A percentile compares a stretch with the other conserved stretches of the same genome.
These are phyloP conservation scores for Purshia tridentata DNA, from an alignment of 306 rosid species.

Conservation along the genomic window DNA sequence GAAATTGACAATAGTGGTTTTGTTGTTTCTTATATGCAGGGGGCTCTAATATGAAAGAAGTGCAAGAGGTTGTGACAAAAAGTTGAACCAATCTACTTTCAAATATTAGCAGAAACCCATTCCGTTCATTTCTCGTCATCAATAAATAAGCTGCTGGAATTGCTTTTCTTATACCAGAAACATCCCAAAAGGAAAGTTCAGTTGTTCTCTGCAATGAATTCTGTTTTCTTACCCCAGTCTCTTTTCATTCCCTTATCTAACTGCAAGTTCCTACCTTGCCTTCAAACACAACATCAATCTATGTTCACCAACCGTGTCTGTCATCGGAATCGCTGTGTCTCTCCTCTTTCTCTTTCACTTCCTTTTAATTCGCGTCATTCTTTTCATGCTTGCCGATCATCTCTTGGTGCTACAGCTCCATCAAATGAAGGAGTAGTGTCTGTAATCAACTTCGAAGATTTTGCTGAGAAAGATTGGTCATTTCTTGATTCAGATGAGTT, in stretches of 20 bases:
- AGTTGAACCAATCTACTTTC: not conserved
- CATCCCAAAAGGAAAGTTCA: not conserved
- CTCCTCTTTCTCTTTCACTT: conserved; percentile 23
- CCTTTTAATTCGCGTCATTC: conserved; percentile 18
- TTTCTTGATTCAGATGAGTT: conserved; percentile 55
- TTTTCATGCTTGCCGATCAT: conserved; percentile 27
- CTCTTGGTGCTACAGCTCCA: conserved; percentile 40
- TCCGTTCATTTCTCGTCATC: not conserved
- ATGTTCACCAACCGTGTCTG: not conserved
- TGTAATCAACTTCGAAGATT: conserved; percentile 51
- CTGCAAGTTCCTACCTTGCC: conserved; percentile 29
- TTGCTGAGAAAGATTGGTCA: conserved; percentile 75
- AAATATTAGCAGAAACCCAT: not conserved
- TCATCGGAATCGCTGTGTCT: not conserved
- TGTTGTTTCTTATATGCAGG: conserved; percentile 1
- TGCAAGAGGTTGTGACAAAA: not conserved
- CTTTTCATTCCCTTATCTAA: conserved; percentile 26
- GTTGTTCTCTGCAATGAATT: conserved; percentile 56
- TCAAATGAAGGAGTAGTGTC: conserved; percentile 53
- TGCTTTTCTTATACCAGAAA: not conserved
- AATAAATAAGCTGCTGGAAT: not conserved
- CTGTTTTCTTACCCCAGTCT: conserved; percentile 37
- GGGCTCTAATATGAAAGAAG: not conserved
- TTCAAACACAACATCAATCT: conserved; percentile 31
- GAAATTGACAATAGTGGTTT: not conserved